A percentile compares a stretch with the other conserved stretches of the same genome.
phyloP scores from a whole-genome alignment of 139 green algal species.

The Microglena sp. region DNA sequence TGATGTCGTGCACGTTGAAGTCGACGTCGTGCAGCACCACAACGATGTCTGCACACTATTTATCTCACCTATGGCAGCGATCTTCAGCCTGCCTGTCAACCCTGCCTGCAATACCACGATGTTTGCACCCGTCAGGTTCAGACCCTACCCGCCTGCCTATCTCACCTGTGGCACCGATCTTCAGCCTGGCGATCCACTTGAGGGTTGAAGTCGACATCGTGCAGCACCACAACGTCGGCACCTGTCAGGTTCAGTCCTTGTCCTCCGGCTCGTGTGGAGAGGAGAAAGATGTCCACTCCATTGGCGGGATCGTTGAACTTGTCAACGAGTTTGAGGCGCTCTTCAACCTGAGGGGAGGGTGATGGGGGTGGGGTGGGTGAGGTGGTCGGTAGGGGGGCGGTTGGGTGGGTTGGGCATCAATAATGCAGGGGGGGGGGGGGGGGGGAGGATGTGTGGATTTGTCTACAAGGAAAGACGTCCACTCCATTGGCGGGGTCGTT shows the following conservation, averaged over 20 bases:
- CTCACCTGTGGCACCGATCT: slow-evolving; percentile 28
- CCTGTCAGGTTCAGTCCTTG: slow-evolving; percentile 87
- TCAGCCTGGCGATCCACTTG: slow-evolving; percentile 61
- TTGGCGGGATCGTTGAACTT: slow-evolving; percentile 51
- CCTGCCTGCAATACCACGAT: slow-evolving; percentile 88
- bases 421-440: neutral
- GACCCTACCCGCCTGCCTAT: slow-evolving; percentile 67
- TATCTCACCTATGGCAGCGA: slow-evolving; percentile 30
- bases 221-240: slow-evolving; percentile 89
- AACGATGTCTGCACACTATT: too few relatives aligned
- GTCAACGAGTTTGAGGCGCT: slow-evolving; percentile 78
- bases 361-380: slow-evolving; percentile 8
- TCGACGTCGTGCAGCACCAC: too few relatives aligned
- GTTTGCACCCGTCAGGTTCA: slow-evolving; percentile 33
- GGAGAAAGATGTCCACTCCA: slow-evolving; percentile 80
- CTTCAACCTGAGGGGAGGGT: slow-evolving; percentile 38
- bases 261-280: slow-evolving; percentile 86
- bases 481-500: slow-evolving; percentile 45
- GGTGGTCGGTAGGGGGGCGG: too few relatives aligned
- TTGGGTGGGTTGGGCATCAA: neutral
- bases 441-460: too few relatives aligned
- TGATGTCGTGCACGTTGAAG: too few relatives aligned
- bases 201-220: slow-evolving; percentile 93
- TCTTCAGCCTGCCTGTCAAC: slow-evolving; percentile 73
- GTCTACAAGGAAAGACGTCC: too few relatives aligned